Base-by-base conservation (phyloP, 306 rosid genomes). In the Sophora flavescens region DNA sequence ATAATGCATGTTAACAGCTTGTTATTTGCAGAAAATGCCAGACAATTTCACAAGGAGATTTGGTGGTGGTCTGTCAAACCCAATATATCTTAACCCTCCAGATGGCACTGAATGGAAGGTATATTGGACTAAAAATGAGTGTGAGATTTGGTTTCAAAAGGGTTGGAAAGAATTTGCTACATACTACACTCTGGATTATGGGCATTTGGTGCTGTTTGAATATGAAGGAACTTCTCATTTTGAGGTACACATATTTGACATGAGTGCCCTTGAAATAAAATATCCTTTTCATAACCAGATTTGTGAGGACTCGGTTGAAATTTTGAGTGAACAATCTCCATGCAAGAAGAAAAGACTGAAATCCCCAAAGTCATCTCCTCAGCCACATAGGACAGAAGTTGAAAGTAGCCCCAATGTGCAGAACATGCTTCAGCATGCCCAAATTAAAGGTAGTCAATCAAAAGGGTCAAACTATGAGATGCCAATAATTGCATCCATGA, bases 91-190 rank as follows among this genome's bases (percentile, higher is more conserved):
- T 11, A 73, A 65, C 63, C 79, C 72, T 32, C 84, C 79, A 30
- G 66, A 50, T 80, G 84, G 70, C 0, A 16, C 75, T 28, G 32
- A 56, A 7, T 80, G 84, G 84, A n/a, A 65, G 45, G 32, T 80
- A 17, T 6, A 16, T 12, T 75, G 70, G 79, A 35, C n/a, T 3
- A 62, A 75, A 5, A 32, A 58, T 58, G 58, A 72, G 42, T 18
- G 5, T 28, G 68, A 26, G 39, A 59, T 59, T 30, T 59, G 35
- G 17, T 59, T 59, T 59, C 17, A 59, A 30, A 59, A 30, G 39
- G 64, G 64, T 13, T 59, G 64, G 64, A 59, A 59, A 30, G 64
- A 59, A 1, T 59, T 59, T 59, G 9, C 64, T 59, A 6, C 16
- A 11, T 30, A 59, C 12, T 59, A 59, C 17, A 30, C 41, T 28